Conservation (phyloP, 257 asterid genomes). For the Solanum lycopersicoides region DNA sequence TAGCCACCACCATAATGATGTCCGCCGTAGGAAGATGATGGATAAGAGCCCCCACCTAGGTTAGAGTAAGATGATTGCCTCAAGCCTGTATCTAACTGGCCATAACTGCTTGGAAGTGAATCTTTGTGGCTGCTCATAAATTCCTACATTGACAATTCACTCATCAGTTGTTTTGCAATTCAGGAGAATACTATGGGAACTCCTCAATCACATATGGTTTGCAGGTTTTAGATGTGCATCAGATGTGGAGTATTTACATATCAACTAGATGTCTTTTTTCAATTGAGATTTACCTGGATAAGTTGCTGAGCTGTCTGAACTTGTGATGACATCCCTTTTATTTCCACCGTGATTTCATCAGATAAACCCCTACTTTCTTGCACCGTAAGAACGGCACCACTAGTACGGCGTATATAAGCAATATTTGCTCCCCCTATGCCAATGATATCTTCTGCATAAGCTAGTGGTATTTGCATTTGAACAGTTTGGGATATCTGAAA, state of each 20-base stretch:
- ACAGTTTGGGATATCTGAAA: neutral
- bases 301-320: slow-evolving; percentile 85
- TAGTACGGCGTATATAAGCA: slow-evolving; percentile 66
- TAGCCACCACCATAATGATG: slow-evolving; percentile 48
- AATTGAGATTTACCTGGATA: slow-evolving; percentile 44
- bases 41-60: slow-evolving; percentile 41
- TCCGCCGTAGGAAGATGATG: slow-evolving; percentile 30
- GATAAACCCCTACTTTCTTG: slow-evolving; percentile 66
- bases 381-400: slow-evolving; percentile 76
- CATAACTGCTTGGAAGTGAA: slow-evolving; percentile 7
- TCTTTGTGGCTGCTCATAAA: slow-evolving; percentile 2
- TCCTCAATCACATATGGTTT: neutral
- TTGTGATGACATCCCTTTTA: slow-evolving; percentile 75
- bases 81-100: slow-evolving; percentile 10
- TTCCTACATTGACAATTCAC: slow-evolving; percentile 1
- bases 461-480: slow-evolving; percentile 68
- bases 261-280: neutral
- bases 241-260: neutral
- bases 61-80: slow-evolving; percentile 49
- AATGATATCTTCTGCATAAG: slow-evolving; percentile 83
- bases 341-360: slow-evolving; percentile 82
- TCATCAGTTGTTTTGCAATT: neutral
- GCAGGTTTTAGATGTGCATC: neutral
- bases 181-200: neutral
- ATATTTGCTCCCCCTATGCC: slow-evolving; percentile 76